A percentile compares a stretch with the other conserved stretches of the same genome.
Evolutionary conservation across 352 stramenopile species (phyloP).

Genomic region (Peronospora farinosa): DNA sequence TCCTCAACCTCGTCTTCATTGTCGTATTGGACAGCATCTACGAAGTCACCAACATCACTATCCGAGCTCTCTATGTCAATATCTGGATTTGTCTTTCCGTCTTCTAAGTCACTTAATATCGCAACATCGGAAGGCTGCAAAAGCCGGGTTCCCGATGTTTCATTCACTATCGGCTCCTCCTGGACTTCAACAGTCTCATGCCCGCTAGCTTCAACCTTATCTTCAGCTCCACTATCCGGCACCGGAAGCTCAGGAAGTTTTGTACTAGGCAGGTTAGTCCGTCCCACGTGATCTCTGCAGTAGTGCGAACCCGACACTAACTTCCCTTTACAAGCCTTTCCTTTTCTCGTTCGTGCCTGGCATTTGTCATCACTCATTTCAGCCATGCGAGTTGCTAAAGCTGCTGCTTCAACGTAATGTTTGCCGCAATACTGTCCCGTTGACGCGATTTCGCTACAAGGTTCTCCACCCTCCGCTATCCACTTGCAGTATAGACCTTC

Average conservation of each 20-base stretch:
- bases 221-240: slow-evolving; percentile 2
- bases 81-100: slow-evolving; percentile 7
- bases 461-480: slow-evolving; percentile 13
- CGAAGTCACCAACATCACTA: slow-evolving; percentile 38
- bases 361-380: slow-evolving; percentile 18
- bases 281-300: slow-evolving; percentile 34
- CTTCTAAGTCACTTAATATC: background rate
- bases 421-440: slow-evolving; percentile 29
- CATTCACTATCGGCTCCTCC: background rate
- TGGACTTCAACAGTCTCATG: background rate
- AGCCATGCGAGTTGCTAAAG: background rate
- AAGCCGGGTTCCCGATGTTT: background rate
- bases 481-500: slow-evolving; percentile 35
- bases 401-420: slow-evolving; percentile 14
- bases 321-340: slow-evolving; percentile 36
- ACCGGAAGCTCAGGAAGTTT: background rate
- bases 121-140: background rate
- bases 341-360: slow-evolving; percentile 34
- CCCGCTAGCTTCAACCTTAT: background rate
- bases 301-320: slow-evolving; percentile 25
- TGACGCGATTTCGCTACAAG: slow-evolving; percentile 32
- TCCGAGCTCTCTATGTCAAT: slow-evolving; percentile 25
- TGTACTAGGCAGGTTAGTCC: background rate
- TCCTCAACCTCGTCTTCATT: slow-evolving; percentile 69
- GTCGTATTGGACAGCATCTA: slow-evolving; percentile 32